Percentiles rank a stretch among this genome's conserved stretches.
Conservation (phyloP, 2,329 filamentous ascomycete genomes). For the Pleurostoma richardsiae region DNA sequence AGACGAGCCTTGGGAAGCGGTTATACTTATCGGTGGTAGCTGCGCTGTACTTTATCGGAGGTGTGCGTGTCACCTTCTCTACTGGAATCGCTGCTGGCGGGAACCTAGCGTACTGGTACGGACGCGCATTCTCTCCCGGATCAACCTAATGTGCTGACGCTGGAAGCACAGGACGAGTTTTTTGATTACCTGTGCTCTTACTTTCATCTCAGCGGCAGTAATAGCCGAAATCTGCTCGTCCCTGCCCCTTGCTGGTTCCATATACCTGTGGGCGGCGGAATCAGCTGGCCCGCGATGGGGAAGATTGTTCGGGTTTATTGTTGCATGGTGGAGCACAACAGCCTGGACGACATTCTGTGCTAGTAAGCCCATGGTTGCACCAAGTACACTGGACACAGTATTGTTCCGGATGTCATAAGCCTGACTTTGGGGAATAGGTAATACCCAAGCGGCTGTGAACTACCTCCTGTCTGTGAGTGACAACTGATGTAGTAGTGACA, state of each 20-base stretch:
- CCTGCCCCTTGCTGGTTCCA: slow-evolving; percentile 52
- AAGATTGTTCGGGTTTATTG: slow-evolving; percentile 53
- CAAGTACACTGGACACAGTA: too few relatives aligned
- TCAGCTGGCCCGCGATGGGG: slow-evolving; percentile 49
- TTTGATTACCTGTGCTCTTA: slow-evolving; percentile 53
- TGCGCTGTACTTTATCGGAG: slow-evolving; percentile 56
- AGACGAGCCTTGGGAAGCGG: not conserved
- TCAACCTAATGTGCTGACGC: not conserved
- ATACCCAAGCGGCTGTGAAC: slow-evolving; percentile 44
- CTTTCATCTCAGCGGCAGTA: slow-evolving; percentile 55
- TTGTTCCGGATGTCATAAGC: too few relatives aligned
- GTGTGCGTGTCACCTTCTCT: slow-evolving; percentile 55
- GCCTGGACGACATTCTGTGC: slow-evolving; percentile 57
- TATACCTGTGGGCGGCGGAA: slow-evolving; percentile 59
- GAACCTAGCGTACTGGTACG: slow-evolving; percentile 54
- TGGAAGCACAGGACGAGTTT: slow-evolving; percentile 46
- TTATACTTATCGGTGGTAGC: slow-evolving; percentile 28
- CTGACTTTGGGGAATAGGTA: slow-evolving; percentile 21
- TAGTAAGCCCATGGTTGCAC: slow-evolving; percentile 22
- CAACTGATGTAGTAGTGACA: not conserved
- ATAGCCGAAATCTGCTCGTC: slow-evolving; percentile 58
- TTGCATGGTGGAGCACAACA: slow-evolving; percentile 60
- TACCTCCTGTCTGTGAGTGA: slow-evolving; percentile 45
- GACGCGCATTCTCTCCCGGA: not conserved
- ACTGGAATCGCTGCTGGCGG: slow-evolving; percentile 58